Conservation (phyloP, 2,329 filamentous ascomycete species). For the Monilinia aucupariae region DNA sequence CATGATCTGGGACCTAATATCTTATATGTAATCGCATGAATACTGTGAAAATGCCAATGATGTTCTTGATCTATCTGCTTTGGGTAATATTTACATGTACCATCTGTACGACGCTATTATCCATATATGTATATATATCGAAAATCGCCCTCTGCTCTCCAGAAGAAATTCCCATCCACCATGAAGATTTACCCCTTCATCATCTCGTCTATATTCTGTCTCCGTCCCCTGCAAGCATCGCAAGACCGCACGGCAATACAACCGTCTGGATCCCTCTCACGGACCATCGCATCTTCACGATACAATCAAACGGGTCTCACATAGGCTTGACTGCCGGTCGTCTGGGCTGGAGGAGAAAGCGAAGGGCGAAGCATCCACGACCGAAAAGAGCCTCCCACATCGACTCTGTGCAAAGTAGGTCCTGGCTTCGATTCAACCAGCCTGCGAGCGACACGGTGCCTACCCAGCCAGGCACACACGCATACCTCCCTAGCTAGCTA, state of each 20-base stretch:
- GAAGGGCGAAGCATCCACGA: background rate
- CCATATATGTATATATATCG: background rate
- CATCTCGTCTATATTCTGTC: background rate
- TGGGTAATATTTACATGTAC: background rate
- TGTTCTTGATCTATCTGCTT: background rate
- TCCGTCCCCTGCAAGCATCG: background rate
- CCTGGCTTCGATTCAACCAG: background rate
- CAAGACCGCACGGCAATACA: background rate
- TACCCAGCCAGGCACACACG: too few species aligned
- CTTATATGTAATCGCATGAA: too few species aligned
- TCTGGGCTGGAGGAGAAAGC: background rate
- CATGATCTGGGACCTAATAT: background rate
- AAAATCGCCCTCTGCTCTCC: background rate
- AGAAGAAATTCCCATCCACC: background rate
- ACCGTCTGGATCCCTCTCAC: background rate
- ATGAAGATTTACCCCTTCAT: background rate
- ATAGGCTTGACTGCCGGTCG: background rate
- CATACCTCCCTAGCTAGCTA: too few species aligned
- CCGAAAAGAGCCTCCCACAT: background rate
- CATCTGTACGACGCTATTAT: background rate
- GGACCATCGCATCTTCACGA: background rate
- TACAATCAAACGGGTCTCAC: constrained; percentile 13
- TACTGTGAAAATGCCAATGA: too few species aligned
- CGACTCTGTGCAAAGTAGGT: too few species aligned
- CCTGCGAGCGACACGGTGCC: background rate